Conservation (phyloP, 345 rosid species). For the Gossypium raimondii region DNA sequence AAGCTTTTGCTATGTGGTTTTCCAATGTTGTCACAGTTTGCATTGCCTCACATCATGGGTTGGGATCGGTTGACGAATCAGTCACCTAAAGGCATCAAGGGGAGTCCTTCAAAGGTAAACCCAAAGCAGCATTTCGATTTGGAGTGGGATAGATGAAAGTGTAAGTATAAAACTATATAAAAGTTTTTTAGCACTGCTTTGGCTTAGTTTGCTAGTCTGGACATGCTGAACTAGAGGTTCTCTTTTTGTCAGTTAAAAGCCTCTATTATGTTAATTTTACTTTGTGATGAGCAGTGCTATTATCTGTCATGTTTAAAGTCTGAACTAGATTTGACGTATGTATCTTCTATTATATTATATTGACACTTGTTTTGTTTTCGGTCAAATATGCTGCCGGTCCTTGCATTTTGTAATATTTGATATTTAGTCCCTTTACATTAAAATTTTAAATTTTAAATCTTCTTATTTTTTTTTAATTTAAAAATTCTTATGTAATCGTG, state of each 20-base stretch:
- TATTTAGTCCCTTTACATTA: too few species aligned
- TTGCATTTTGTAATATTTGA: too few species aligned
- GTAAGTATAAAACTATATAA: neutral
- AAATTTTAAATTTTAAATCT: too few species aligned
- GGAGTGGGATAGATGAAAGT: constrained; percentile 77
- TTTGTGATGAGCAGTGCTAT: neutral
- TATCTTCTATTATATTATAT: neutral
- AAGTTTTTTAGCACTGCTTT: neutral
- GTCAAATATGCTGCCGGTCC: too few species aligned
- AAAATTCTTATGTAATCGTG: too few species aligned
- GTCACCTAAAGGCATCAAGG: constrained; percentile 7
- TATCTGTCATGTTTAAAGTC: neutral
- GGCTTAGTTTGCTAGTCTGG: neutral
- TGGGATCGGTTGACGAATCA: constrained; percentile 61
- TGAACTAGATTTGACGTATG: neutral
- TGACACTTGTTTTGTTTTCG: too few species aligned
- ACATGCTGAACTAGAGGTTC: neutral
- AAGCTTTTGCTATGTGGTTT: constrained; percentile 6
- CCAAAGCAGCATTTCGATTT: constrained; percentile 26
- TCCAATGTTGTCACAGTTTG: constrained; percentile 53
- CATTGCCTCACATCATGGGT: constrained; percentile 86
- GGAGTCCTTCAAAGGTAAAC: constrained; percentile 37
- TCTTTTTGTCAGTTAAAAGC: neutral
- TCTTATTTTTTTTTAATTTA: too few species aligned
- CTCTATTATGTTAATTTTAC: neutral